These are phyloP conservation scores for Eimeria zaria DNA, from an alignment of 169 alveolate species.

Conservation along the genomic window DNA sequence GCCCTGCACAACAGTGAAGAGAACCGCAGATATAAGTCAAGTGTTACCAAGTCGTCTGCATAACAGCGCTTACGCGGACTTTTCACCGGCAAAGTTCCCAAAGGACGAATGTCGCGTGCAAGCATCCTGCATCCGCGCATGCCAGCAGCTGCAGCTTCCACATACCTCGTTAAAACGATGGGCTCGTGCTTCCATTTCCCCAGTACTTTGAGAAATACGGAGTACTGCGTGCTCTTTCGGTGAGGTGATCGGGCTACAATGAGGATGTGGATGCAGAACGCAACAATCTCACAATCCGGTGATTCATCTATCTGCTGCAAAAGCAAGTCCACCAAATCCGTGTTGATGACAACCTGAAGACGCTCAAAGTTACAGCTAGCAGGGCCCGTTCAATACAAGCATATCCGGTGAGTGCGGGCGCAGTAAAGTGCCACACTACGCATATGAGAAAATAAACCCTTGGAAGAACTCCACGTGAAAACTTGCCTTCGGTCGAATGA, in stretches of 20 bases:
- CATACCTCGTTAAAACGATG: constrained; percentile 70
- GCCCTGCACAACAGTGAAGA: constrained; percentile 35
- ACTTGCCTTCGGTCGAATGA: constrained; percentile 80
- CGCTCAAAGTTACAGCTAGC: neutral
- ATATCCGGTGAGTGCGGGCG: neutral
- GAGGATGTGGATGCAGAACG: constrained; percentile 84
- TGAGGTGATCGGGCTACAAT: constrained; percentile 85
- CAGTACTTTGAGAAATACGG: constrained; percentile 64
- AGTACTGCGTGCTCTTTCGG: constrained; percentile 76
- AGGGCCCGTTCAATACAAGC: neutral
- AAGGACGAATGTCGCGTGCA: neutral
- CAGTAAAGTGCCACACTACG: neutral
- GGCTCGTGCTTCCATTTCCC: constrained; percentile 84
- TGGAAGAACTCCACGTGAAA: neutral
- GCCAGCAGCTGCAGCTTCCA: neutral
- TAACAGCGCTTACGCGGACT: neutral
- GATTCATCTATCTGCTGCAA: constrained; percentile 58
- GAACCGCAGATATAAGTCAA: neutral
- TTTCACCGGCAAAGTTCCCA: no score
- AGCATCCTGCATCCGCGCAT: neutral
- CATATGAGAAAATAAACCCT: neutral
- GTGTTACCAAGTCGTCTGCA: neutral
- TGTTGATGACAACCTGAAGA: constrained; percentile 82
- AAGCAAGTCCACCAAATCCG: constrained; percentile 83
- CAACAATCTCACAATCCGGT: constrained; percentile 61